Conservation (phyloP, 192 early-diverging fungal species). For the Coemansia sp. region DNA sequence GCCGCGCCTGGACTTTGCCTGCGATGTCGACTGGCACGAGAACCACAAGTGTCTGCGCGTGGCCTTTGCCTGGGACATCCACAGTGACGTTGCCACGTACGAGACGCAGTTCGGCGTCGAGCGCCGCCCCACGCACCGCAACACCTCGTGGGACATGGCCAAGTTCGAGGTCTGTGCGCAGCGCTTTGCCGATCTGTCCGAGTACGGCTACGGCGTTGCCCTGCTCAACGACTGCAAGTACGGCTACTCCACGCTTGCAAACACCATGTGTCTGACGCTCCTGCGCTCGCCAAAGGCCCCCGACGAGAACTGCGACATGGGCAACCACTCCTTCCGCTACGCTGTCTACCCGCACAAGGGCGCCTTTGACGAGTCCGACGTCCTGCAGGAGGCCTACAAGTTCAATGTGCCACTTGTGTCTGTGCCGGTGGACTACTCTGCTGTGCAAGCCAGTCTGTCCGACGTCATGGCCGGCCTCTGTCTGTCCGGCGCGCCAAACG, state of each 20-base stretch:
- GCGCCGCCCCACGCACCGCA: conserved; percentile 92
- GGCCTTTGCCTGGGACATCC: conserved; percentile 87
- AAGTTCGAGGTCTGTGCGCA: conserved; percentile 97
- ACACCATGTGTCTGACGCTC: conserved; percentile 80
- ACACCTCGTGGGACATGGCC: conserved; percentile 85
- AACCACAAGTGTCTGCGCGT: conserved; percentile 87
- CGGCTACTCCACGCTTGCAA: conserved; percentile 82
- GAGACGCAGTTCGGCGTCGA: conserved; percentile 94
- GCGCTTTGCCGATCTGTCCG: conserved; percentile 95
- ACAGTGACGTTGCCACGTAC: conserved; percentile 84
- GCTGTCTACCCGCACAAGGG: conserved; percentile 88
- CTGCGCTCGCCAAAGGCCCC: conserved; percentile 86
- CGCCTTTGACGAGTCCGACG: conserved; percentile 76
- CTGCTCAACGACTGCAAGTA: conserved; percentile 97
- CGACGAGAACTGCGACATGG: conserved; percentile 62
- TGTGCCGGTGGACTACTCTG: conserved; percentile 33
- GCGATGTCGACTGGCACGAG: conserved; percentile 90
- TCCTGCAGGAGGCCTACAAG: conserved; percentile 85
- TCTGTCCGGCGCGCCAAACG: conserved; percentile 55
- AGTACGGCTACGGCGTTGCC: conserved; percentile 93
- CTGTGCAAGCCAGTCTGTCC: not conserved
- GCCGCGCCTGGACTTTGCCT: conserved; percentile 83
- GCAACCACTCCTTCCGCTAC: conserved; percentile 81
- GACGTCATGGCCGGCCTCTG: conserved; percentile 18
- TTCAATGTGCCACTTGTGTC: conserved; percentile 82